phyloP scores from a whole-genome alignment of 345 rosid species.

The Gossypium thurberi region DNA sequence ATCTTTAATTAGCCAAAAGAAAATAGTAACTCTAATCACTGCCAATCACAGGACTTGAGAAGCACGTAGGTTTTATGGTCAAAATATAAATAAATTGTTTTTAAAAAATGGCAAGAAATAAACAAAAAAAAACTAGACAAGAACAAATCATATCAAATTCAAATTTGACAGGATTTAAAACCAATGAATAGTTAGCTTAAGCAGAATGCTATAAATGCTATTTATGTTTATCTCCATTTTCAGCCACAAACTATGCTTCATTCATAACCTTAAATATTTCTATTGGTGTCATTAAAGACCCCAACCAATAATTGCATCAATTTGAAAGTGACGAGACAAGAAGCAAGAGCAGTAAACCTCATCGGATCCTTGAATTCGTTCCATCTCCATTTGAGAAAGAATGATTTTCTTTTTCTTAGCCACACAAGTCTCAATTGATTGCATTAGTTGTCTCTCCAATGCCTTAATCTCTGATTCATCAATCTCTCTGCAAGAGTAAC shows the following conservation, averaged over 20 bases:
- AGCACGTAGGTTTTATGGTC: background rate
- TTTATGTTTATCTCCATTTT: background rate
- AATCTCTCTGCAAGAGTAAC: conserved; percentile 55
- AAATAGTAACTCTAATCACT: background rate
- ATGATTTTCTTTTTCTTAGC: conserved; percentile 87
- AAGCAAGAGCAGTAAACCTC: conserved; percentile 49
- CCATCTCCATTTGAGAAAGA: conserved; percentile 84
- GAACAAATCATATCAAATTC: background rate
- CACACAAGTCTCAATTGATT: conserved; percentile 84
- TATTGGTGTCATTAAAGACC: background rate
- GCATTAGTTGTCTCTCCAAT: conserved; percentile 89
- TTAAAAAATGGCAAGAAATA: background rate
- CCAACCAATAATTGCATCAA: background rate
- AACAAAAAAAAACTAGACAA: background rate
- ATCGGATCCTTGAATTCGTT: conserved; percentile 75
- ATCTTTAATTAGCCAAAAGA: conserved; percentile 17
- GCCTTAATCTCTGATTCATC: conserved; percentile 85
- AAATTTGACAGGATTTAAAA: background rate
- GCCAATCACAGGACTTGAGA: background rate
- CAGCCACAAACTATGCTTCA: background rate
- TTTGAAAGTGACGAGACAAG: conserved; percentile 1
- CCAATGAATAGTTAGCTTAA: background rate
- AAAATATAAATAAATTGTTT: background rate
- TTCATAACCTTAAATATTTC: conserved; percentile 3
- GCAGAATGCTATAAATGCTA: background rate